Conservation (phyloP, 805 yeast species). For the Ogataea salicorniae region DNA sequence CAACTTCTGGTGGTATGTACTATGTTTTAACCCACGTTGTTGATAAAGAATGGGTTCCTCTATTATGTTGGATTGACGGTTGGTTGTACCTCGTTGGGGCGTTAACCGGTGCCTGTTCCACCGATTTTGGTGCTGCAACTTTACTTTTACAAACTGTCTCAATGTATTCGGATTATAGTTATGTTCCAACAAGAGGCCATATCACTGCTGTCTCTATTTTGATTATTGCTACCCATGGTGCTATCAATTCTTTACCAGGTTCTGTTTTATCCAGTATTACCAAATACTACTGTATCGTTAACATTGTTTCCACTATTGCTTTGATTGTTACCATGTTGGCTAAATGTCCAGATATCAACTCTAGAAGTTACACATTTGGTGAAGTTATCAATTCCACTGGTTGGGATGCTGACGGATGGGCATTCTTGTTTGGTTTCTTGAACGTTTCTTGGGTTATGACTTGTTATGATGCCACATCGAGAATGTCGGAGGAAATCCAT, state of each 20-base stretch:
- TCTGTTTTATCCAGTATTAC: constrained; percentile 45
- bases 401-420: constrained; percentile 51
- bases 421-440: constrained; percentile 52
- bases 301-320: constrained; percentile 44
- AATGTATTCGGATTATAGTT: constrained; percentile 33
- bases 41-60: constrained; percentile 44
- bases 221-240: constrained; percentile 43
- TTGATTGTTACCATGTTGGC: constrained; percentile 51
- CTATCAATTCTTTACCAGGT: constrained; percentile 47
- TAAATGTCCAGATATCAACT: constrained; percentile 42
- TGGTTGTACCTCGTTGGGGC: constrained; percentile 48
- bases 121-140: constrained; percentile 48
- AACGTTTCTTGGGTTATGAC: constrained; percentile 59
- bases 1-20: constrained; percentile 51
- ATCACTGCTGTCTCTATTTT: constrained; percentile 48
- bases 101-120: constrained; percentile 46
- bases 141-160: constrained; percentile 42
- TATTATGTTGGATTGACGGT: constrained; percentile 50
- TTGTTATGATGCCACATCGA: constrained; percentile 50
- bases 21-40: constrained; percentile 43
- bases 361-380: constrained; percentile 44
- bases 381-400: constrained; percentile 42
- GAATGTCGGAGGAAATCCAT: constrained; percentile 51
- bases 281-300: constrained; percentile 45
- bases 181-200: constrained; percentile 39